phyloP scores from a whole-genome alignment of 208 protist species.

The Novymonas esmeraldas region DNA sequence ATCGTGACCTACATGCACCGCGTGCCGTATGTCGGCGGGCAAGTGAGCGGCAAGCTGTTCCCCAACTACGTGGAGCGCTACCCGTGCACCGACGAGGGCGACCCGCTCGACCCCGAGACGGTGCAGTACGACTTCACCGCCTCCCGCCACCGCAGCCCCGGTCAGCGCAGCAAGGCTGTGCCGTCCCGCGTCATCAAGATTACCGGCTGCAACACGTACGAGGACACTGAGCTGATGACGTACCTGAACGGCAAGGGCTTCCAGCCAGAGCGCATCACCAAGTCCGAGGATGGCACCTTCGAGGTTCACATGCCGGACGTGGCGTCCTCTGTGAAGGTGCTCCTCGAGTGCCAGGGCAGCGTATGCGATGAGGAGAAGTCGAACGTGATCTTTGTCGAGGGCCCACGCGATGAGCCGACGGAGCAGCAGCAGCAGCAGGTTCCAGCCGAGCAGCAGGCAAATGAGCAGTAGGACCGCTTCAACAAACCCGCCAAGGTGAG shows the following conservation, averaged over 20 bases:
- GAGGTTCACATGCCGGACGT: constrained; percentile 64
- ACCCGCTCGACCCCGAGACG: constrained; percentile 72
- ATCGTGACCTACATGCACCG: constrained; percentile 76
- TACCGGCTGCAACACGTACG: constrained; percentile 74
- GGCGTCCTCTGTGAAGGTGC: constrained; percentile 76
- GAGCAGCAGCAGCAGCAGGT: no score
- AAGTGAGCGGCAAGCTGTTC: constrained; percentile 87
- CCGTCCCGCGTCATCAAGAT: constrained; percentile 80
- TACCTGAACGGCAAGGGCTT: constrained; percentile 83
- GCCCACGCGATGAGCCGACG: constrained; percentile 36
- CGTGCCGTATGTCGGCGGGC: constrained; percentile 77
- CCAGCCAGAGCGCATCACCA: constrained; percentile 70
- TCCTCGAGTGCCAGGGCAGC: constrained; percentile 83
- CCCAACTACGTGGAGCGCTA: constrained; percentile 84
- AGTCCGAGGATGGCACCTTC: constrained; percentile 79
- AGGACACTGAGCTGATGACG: constrained; percentile 82
- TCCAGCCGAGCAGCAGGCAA: constrained; percentile 21
- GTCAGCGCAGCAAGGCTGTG: constrained; percentile 75
- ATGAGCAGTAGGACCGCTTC: constrained; percentile 6
- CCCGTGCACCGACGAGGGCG: constrained; percentile 87
- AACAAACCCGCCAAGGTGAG: neutral
- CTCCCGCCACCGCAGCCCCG: constrained; percentile 84
- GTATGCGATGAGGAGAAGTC: constrained; percentile 88
- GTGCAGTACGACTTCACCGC: constrained; percentile 89
- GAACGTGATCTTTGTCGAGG: constrained; percentile 89